Base-by-base conservation (phyloP, 75 land plant species). In the Selaginella moellendorffii region DNA sequence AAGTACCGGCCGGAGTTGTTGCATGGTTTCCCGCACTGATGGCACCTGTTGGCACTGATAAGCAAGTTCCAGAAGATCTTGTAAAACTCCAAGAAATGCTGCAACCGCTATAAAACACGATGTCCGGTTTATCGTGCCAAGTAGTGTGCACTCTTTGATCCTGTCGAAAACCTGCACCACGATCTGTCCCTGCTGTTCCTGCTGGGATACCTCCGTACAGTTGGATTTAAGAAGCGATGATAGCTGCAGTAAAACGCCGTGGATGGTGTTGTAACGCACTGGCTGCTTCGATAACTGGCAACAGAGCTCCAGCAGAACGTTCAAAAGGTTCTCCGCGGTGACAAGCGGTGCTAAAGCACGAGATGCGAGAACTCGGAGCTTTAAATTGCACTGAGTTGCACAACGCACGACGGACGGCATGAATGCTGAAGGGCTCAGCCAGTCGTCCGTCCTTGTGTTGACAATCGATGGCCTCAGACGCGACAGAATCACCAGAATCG, bases 281-380 rank as follows among this genome's bases (percentile, higher is more conserved):
- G 21, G 5, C 2, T 8, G 18, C 28, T 54, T 14, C 0, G 27
- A 26, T 29, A 2, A 30, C 65, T 66, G 90, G 90, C 65, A 95
- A 68, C 31, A 73, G 30, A 95, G 70, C 31, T 70, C 71, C 9
- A 54, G 42, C 54, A 89, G 28, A 9, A 82, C 75, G 51, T 24
- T 9, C 14, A 64, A 72, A 59, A 95, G 75, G 64, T 80, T 87
- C 61, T 86, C 91, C 68, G 85, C 76, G 2, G 87, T 80, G 23
- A 89, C 82, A 67, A 95, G 68, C 24, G 91, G 96, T 1, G 81
- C 76, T 69, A 89, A 70, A 61, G 96, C 96, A 64, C 74, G 76
- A 63, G 99, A 89, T 64, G 99, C 96, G 70, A 95, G 96, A 67
- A 86, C 80, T 28, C 99, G 99, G 12, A 95, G 74, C 24, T 72